Base-by-base conservation (phyloP, 2,329 filamentous ascomycete genomes). In the Botrytis porri region DNA sequence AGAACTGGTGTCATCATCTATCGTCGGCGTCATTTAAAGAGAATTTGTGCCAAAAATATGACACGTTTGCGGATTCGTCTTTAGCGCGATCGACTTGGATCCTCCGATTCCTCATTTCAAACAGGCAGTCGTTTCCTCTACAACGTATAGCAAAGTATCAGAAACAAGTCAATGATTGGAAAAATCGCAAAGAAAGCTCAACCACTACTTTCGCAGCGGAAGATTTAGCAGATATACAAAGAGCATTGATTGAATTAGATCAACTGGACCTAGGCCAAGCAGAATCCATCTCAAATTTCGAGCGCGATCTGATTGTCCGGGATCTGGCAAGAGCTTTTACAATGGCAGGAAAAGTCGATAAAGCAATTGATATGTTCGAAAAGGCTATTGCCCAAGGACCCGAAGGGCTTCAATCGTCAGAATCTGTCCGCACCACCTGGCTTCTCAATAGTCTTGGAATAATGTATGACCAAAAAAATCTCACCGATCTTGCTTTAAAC, bases 261-360 rank as follows among this genome's bases (percentile, higher is more conserved):
- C 70, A 69, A 14, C 29, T 61, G 4, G 20, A 51, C 22, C 29
- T 60, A 8, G 29, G 9, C 9, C 62, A 60, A 25, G 63, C 39
- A 41, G 39, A 60, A 32, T 48, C 32, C 22, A 61, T 72, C 41
- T 72, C 70, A 6, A 57, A 57, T 6, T 72, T 72, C 37, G 70
- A 72, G 25, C 63, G 70, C 10, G 70, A 72, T 32, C 16, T 72
- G 2, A 72, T 60, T 1, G 12, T 72, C 18, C 63, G 70, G 9
- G 70, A 72, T n/a, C 35, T 72, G 10, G 70, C 70, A 45, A 32
- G 70, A 37, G 70, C 70, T 35, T 72, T 67, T 41, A 72, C 70
- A 9, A 72, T 72, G 70, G 62, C 63, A 18, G 62, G 62, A 6
- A 67, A 67, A 22, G 48, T 72, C 1, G 63, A 67, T 14, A 41